Evolutionary conservation across 139 green algal genomes (phyloP).

Genomic region (Cymbomonas tetramitiformis): DNA sequence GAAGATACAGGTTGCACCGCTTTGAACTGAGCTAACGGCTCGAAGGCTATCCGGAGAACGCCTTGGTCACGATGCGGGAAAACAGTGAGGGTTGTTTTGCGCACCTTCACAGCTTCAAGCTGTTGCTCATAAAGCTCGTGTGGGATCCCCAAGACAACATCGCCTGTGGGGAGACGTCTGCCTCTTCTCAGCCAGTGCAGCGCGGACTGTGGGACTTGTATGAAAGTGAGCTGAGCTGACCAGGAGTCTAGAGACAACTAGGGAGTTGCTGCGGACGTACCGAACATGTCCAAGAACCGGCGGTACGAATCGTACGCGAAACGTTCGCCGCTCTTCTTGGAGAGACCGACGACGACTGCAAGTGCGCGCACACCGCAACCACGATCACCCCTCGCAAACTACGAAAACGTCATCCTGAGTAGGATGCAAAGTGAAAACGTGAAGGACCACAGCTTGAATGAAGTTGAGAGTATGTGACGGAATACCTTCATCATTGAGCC

Average conservation of each 20-base stretch:
- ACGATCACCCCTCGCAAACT: not conserved
- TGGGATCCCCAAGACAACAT: slow-evolving; percentile 63
- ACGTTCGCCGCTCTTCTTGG: slow-evolving; percentile 31
- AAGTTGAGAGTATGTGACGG: not conserved
- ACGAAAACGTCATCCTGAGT: too few species aligned
- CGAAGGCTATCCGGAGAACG: too few species aligned
- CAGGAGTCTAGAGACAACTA: not conserved
- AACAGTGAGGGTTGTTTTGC: too few species aligned
- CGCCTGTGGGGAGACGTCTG: slow-evolving; percentile 2
- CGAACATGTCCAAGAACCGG: slow-evolving; percentile 77
- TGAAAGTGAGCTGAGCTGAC: not conserved
- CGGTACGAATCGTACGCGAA: slow-evolving; percentile 69
- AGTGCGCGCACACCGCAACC: not conserved
- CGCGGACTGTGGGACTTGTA: not conserved
- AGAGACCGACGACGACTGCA: slow-evolving; percentile 42
- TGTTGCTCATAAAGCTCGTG: slow-evolving; percentile 65
- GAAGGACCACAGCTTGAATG: not conserved
- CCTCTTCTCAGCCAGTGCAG: not conserved
- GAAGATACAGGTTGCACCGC: too few species aligned
- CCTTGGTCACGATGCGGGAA: too few species aligned
- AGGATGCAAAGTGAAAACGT: too few species aligned
- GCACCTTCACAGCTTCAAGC: slow-evolving; percentile 55
- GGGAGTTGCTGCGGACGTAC: slow-evolving; percentile 2
- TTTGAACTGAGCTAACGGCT: too few species aligned
- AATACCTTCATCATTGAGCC: slow-evolving; percentile 71